phyloP scores from a whole-genome alignment of 306 rosid species.

The Urtica urens region DNA sequence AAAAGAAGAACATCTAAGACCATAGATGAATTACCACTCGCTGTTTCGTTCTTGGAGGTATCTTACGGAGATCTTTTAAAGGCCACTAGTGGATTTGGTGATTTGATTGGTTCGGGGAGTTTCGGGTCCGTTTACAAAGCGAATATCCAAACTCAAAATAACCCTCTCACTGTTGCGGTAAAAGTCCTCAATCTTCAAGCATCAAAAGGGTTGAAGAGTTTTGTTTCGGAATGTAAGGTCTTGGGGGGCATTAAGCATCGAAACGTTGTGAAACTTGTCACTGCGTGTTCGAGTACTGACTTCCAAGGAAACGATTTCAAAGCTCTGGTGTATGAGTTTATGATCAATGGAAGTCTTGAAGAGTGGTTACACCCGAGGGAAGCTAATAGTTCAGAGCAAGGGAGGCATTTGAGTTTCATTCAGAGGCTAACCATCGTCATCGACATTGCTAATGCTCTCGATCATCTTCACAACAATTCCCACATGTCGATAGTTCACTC shows the following conservation, averaged over 20 bases:
- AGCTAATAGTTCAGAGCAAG: not conserved
- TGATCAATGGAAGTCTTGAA: slow-evolving; percentile 5
- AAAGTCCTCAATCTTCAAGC: slow-evolving; percentile 17
- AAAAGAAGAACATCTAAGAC: slow-evolving; percentile 2
- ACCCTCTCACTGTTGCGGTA: slow-evolving; percentile 7
- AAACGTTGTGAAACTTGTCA: slow-evolving; percentile 15
- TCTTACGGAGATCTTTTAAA: slow-evolving; percentile 21
- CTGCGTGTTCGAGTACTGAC: slow-evolving; percentile 15
- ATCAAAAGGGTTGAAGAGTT: slow-evolving; percentile 6
- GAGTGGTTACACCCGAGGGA: not conserved
- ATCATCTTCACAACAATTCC: slow-evolving; percentile 29
- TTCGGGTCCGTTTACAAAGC: slow-evolving; percentile 25
- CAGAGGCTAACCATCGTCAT: slow-evolving; percentile 23
- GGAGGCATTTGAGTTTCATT: slow-evolving; percentile 2
- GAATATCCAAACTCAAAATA: not conserved
- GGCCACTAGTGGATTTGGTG: slow-evolving; percentile 22
- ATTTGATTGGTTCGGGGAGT: slow-evolving; percentile 23
- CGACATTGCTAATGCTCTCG: slow-evolving; percentile 31
- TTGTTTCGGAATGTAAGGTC: slow-evolving; percentile 1
- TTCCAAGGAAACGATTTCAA: slow-evolving; percentile 9
- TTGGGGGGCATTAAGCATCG: slow-evolving; percentile 9
- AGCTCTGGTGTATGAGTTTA: slow-evolving; percentile 4
- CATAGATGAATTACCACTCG: not conserved
- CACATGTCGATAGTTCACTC: slow-evolving; percentile 25
- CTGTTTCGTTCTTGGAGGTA: slow-evolving; percentile 9